phyloP scores from a whole-genome alignment of 495 filamentous ascomycete species.

The Xylaria longipes region DNA sequence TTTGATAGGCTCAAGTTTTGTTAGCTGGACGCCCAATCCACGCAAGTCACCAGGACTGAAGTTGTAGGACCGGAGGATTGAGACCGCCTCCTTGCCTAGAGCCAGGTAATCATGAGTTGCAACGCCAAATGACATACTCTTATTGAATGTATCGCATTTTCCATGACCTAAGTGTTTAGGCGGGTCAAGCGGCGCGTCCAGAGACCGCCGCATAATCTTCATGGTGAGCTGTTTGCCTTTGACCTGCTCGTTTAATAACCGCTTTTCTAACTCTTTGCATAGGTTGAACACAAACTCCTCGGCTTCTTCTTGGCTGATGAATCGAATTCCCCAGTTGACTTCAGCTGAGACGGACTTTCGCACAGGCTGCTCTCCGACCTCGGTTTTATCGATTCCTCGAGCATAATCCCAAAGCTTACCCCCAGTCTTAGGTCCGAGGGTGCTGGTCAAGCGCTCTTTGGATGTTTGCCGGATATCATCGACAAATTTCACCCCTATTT shows the following conservation, averaged over 20 bases:
- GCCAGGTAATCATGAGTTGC: slow-evolving; percentile 75
- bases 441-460: slow-evolving; percentile 73
- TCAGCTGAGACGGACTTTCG: slow-evolving; percentile 95
- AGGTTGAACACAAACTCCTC: slow-evolving; percentile 88
- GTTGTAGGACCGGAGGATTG: slow-evolving; percentile 79
- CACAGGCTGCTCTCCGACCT: slow-evolving; percentile 79
- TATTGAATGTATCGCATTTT: slow-evolving; percentile 92
- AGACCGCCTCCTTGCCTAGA: slow-evolving; percentile 79
- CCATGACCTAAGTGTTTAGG: slow-evolving; percentile 95
- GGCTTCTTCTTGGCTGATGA: slow-evolving; percentile 85
- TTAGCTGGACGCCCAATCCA: slow-evolving; percentile 90
- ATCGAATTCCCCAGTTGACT: slow-evolving; percentile 97
- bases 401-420: slow-evolving; percentile 91
- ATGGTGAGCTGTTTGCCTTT: slow-evolving; percentile 88
- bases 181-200: slow-evolving; percentile 88
- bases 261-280: slow-evolving; percentile 79
- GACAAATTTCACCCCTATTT: slow-evolving; percentile 81
- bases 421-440: slow-evolving; percentile 89
- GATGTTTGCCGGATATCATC: slow-evolving; percentile 78
- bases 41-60: slow-evolving; percentile 90
- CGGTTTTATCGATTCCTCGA: slow-evolving; percentile 82
- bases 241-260: slow-evolving; percentile 80
- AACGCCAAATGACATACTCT: slow-evolving; percentile 80
- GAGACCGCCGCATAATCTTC: slow-evolving; percentile 87
- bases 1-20: slow-evolving; percentile 84